phyloP scores from a whole-genome alignment of 768 basidiomycete genomes.

The Suillus brevipes region DNA sequence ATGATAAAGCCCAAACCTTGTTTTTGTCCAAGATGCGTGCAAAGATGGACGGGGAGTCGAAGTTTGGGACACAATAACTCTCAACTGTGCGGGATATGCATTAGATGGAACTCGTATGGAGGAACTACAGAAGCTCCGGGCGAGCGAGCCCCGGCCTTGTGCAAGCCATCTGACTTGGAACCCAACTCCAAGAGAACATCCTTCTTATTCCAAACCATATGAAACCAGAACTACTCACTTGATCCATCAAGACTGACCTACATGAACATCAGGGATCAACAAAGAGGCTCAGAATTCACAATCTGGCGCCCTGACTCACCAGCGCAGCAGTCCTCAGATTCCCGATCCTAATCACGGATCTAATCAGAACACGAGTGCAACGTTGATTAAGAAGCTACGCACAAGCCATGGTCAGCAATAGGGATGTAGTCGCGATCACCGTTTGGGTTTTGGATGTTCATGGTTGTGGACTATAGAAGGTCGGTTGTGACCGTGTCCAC shows the following conservation, averaged over 20 bases:
- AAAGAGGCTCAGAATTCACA: neutral
- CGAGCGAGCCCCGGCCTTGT: neutral
- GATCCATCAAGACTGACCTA: conserved; percentile 81
- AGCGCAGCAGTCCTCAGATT: conserved; percentile 83
- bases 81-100: conserved; percentile 55
- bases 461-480: conserved; percentile 28
- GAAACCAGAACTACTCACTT: conserved; percentile 40
- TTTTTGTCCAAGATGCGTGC: conserved; percentile 87
- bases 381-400: conserved; percentile 26
- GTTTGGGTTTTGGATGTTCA: conserved; percentile 56
- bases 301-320: conserved; percentile 32
- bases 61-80: conserved; percentile 89
- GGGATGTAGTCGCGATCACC: conserved; percentile 66
- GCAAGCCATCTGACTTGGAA: neutral
- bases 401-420: conserved; percentile 82
- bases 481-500: neutral
- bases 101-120: neutral
- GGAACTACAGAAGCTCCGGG: neutral
- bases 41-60: conserved; percentile 92
- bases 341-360: conserved; percentile 62
- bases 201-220: neutral
- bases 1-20: conserved; percentile 41
- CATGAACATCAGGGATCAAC: neutral
- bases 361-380: conserved; percentile 18
- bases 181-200: neutral